Evolutionary conservation across 345 rosid genomes (phyloP).

Genomic region (Populus pruinosa): DNA sequence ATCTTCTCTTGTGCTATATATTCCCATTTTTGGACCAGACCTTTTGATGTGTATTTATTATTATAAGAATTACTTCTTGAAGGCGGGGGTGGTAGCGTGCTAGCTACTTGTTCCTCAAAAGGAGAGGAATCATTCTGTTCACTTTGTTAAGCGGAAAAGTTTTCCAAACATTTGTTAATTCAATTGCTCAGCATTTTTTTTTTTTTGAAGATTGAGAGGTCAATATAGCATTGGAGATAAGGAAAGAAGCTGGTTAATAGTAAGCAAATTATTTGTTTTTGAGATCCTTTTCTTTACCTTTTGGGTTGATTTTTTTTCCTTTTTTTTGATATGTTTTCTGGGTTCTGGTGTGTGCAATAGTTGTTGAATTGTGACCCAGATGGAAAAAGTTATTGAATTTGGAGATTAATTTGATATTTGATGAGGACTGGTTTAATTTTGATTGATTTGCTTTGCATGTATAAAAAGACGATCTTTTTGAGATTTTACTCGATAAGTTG

Average conservation of each 20-base stretch:
- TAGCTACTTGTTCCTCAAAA: conserved; percentile 12
- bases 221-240: not conserved
- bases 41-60: not conserved
- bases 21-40: not conserved
- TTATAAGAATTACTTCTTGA: not conserved
- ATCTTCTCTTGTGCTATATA: not conserved
- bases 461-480: not conserved
- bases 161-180: conserved; percentile 27
- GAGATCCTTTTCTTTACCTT: not conserved
- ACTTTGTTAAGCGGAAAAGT: conserved; percentile 29
- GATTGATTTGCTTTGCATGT: not conserved
- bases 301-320: not conserved
- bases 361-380: not conserved
- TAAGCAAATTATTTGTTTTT: not conserved
- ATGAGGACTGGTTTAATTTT: not conserved
- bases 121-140: conserved; percentile 16
- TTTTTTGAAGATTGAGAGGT: not conserved
- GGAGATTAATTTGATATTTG: not conserved
- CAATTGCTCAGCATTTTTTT: not conserved
- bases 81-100: conserved; percentile 19
- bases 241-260: not conserved
- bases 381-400: not conserved
- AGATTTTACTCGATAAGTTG: not conserved
- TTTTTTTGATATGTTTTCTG: not conserved
- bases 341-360: not conserved